Evolutionary conservation across 768 basidiomycete species (phyloP).

Genomic region (Suillus brevipes): DNA sequence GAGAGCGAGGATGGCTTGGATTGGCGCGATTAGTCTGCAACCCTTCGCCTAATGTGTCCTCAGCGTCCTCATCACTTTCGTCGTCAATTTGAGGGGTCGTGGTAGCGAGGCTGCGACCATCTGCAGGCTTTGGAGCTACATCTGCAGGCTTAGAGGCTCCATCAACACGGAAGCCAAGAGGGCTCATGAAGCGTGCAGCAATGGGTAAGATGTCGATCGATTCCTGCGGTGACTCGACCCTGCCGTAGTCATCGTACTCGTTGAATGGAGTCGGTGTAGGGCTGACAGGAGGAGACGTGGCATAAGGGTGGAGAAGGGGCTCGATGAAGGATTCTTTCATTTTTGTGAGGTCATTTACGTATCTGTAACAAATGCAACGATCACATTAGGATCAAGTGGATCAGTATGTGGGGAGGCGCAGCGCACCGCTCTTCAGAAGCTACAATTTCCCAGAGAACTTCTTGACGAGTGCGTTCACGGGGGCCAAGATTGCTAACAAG

Average conservation of each 20-base stretch:
- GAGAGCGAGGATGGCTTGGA: conserved; percentile 70
- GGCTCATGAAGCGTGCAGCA: conserved; percentile 89
- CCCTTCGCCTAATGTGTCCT: conserved; percentile 45
- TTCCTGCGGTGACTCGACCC: conserved; percentile 65
- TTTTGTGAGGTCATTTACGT: conserved; percentile 85
- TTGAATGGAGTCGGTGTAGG: conserved; percentile 55
- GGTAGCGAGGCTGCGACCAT: conserved; percentile 49
- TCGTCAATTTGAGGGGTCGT: conserved; percentile 65
- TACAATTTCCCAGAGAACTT: conserved; percentile 96
- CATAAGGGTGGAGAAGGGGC: conserved; percentile 83
- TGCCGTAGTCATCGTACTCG: conserved; percentile 68
- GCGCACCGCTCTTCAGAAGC: conserved; percentile 89
- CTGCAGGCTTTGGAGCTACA: conserved; percentile 31
- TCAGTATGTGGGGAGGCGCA: conserved; percentile 6
- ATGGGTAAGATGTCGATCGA: conserved; percentile 83
- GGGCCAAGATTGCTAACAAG: conserved; percentile 91
- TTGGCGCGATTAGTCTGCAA: conserved; percentile 26
- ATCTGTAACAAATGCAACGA: conserved; percentile 49
- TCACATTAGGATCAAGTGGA: conserved; percentile 2
- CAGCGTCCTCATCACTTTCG: conserved; percentile 67
- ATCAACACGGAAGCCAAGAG: conserved; percentile 45
- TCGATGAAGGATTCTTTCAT: conserved; percentile 95
- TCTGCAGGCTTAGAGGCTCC: conserved; percentile 41
- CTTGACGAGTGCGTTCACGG: conserved; percentile 91
- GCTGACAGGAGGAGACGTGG: conserved; percentile 40